A percentile compares a stretch with the other conserved stretches of the same genome.
phyloP scores from a whole-genome alignment of 805 yeast species.

The Yarrowia divulgata region DNA sequence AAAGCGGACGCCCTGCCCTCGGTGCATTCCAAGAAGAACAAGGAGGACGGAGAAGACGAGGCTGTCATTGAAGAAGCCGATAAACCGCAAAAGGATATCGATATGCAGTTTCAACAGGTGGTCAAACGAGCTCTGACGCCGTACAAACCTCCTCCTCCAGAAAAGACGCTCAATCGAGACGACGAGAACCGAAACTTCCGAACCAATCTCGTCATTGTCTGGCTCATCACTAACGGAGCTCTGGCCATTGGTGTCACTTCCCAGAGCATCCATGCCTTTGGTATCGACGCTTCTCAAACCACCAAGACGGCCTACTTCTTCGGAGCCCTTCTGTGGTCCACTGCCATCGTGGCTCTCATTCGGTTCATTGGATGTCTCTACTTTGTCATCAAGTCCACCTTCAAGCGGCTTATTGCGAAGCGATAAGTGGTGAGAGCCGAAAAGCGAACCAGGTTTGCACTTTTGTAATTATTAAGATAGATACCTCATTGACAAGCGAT shows the following conservation, averaged over 20 bases:
- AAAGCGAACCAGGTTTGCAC: not conserved
- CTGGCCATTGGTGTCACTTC: conserved; percentile 53
- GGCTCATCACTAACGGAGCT: conserved; percentile 53
- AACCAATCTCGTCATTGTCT: conserved; percentile 52
- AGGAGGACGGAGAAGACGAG: conserved; percentile 56
- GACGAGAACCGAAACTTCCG: conserved; percentile 54
- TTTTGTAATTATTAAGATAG: conserved; percentile 14
- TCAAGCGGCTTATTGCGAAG: conserved; percentile 24
- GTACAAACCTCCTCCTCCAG: conserved; percentile 52
- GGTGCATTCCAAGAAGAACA: conserved; percentile 56
- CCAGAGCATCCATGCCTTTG: conserved; percentile 49
- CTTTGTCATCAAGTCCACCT: conserved; percentile 52
- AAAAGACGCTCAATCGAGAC: conserved; percentile 45
- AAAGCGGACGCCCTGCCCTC: conserved; percentile 62
- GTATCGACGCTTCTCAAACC: conserved; percentile 42
- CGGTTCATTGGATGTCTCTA: conserved; percentile 61
- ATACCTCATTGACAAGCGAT: not conserved
- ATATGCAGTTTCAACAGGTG: conserved; percentile 57
- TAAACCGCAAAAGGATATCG: conserved; percentile 60
- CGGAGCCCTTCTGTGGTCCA: conserved; percentile 65
- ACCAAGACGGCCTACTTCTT: conserved; percentile 52
- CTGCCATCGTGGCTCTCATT: conserved; percentile 66
- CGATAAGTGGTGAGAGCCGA: not conserved
- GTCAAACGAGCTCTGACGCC: conserved; percentile 62
- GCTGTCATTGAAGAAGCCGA: conserved; percentile 61